These are phyloP conservation scores for Xylaria grammica DNA, from an alignment of 495 filamentous ascomycete genomes.

Conservation along the genomic window DNA sequence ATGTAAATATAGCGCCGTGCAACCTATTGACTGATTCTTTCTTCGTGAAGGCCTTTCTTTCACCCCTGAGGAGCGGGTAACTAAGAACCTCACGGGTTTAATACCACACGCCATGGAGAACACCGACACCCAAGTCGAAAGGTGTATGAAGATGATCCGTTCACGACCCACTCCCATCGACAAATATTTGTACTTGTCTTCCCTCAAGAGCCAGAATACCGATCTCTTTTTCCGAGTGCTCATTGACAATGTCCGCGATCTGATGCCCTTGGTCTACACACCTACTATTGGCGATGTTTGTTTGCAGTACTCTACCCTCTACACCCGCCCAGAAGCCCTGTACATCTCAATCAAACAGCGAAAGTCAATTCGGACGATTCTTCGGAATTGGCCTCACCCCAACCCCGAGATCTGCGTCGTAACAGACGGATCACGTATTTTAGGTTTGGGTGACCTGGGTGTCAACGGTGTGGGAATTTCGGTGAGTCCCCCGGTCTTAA, in stretches of 20 bases:
- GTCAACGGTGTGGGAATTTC: conserved; percentile 98
- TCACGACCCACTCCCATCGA: conserved; percentile 81
- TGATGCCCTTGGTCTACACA: conserved; percentile 96
- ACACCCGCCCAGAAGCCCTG: conserved; percentile 91
- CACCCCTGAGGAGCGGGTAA: conserved; percentile 58
- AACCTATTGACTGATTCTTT: conserved; percentile 25
- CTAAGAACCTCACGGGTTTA: conserved; percentile 63
- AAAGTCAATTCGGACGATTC: conserved; percentile 79
- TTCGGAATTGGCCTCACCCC: conserved; percentile 86
- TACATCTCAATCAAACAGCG: conserved; percentile 92
- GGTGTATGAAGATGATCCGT: conserved; percentile 69
- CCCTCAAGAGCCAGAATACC: conserved; percentile 84
- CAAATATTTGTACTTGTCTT: conserved; percentile 92
- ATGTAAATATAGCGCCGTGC: conserved; percentile 15
- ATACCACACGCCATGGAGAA: conserved; percentile 63
- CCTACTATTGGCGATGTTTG: conserved; percentile 97
- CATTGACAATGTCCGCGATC: conserved; percentile 85
- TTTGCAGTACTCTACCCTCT: conserved; percentile 92
- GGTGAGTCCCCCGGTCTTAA: conserved; percentile 59
- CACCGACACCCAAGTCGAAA: conserved; percentile 55
- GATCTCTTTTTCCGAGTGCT: conserved; percentile 95
- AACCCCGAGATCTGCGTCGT: conserved; percentile 95
- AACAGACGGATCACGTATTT: conserved; percentile 94
- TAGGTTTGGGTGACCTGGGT: conserved; percentile 93
- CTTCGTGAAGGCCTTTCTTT: conserved; percentile 56